Evolutionary conservation across 2,329 filamentous ascomycete species (phyloP), one percentile per base, ranked within the genome.

Genomic region (Metarhizium guizhouense): DNA sequence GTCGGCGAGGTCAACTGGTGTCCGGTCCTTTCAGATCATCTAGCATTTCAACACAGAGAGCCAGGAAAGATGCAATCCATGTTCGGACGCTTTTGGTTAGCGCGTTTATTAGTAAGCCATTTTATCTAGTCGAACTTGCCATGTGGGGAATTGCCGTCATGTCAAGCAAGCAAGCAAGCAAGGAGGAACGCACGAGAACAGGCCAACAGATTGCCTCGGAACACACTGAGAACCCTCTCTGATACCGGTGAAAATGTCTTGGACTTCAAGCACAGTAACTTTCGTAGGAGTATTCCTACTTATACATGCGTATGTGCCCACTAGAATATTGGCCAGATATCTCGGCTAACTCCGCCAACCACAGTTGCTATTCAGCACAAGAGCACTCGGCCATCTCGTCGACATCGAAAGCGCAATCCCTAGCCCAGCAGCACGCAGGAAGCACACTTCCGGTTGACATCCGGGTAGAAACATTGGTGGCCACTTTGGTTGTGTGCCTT

Each of bases 361-460:
- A 36, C 68, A 99, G 94, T 60, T 95, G 92, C 74, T 99, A 97
- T 74, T 99, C 94, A 53, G 91, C 92, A 50, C 88, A 96, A 72
- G 94, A 99, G 74, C 89, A 96, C 74, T 87, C 90, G 6, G 79
- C 85, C 25, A 81, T 95, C 52, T 83, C 85, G 63, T 81, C 85
- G 55, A 76, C 77, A 38, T 70, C 77, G 54, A 68, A 75, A 47
- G 73, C 75, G 34, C 68, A 76, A 47, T 65, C 74, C 4, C 65
- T 74, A 30, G 69, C 78, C 4, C 71, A 76, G 34, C 65, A 72
- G 20, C 66, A 73, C 14, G 64, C 74, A 3, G 62, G 70, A 53
- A 66, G 72, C 56, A 75, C 80, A 16, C 79, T 97, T 1, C 93
- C 94, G 0, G 73, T 88, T 59, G 94, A 99, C 67, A 95, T 99